These are phyloP conservation scores for Pyrenophora graminea DNA, from an alignment of 2,329 filamentous ascomycete species.

Conservation along the genomic window DNA sequence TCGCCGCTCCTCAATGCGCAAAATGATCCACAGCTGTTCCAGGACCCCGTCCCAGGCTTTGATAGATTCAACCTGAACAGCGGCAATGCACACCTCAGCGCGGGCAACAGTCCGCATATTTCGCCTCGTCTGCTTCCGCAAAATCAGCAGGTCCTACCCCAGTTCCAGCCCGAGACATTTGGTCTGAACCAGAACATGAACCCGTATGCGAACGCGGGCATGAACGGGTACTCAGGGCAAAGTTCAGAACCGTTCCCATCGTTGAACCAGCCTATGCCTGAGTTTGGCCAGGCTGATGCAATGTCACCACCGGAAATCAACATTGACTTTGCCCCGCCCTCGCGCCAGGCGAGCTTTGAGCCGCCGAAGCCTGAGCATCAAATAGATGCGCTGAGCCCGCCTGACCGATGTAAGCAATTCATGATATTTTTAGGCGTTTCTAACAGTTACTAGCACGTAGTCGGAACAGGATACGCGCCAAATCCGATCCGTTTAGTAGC, in stretches of 20 bases:
- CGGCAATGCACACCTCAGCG: conserved; percentile 56
- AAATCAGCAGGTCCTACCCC: conserved; percentile 63
- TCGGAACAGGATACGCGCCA: conserved; percentile 60
- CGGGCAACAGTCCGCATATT: conserved; percentile 72
- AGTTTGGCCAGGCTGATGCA: conserved; percentile 70
- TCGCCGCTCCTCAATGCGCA: conserved; percentile 79
- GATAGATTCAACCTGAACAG: conserved; percentile 73
- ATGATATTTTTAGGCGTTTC: conserved; percentile 13
- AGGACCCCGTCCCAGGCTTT: conserved; percentile 73
- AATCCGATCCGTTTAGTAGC: conserved; percentile 64
- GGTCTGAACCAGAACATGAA: conserved; percentile 57
- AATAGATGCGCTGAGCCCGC: conserved; percentile 81
- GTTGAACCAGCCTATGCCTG: conserved; percentile 56
- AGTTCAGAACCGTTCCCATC: conserved; percentile 55
- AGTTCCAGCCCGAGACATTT: conserved; percentile 53
- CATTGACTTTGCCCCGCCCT: conserved; percentile 84
- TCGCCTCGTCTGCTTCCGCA: conserved; percentile 71
- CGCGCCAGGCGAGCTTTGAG: conserved; percentile 68
- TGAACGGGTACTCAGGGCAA: conserved; percentile 57
- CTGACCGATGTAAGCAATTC: conserved; percentile 62
- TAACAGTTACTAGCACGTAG: conserved; percentile 53
- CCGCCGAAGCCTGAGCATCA: conserved; percentile 64
- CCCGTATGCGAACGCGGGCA: conserved; percentile 53
- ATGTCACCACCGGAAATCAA: conserved; percentile 95
- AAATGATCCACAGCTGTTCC: conserved; percentile 72